Evolutionary conservation across 2,329 filamentous ascomycete species (phyloP).

Genomic region (Fusarium compactum): DNA sequence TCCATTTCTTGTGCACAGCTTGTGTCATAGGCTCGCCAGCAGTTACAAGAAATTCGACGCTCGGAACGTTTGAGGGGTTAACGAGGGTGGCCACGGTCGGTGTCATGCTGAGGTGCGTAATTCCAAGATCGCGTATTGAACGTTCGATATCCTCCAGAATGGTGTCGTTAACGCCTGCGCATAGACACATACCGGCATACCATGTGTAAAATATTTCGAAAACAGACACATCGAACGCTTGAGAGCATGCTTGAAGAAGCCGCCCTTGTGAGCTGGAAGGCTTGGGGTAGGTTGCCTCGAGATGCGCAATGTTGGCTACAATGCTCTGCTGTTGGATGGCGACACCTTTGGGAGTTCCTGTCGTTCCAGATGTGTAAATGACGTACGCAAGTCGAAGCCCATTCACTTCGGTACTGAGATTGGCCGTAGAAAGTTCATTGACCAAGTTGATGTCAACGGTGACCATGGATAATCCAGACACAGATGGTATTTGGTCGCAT

Average conservation of each 20-base stretch:
- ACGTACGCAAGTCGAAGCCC: slow-evolving; percentile 75
- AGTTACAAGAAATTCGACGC: slow-evolving; percentile 80
- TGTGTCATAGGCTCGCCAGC: slow-evolving; percentile 84
- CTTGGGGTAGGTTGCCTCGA: slow-evolving; percentile 75
- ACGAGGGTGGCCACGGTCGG: slow-evolving; percentile 86
- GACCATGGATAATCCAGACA: slow-evolving; percentile 45
- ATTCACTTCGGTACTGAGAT: slow-evolving; percentile 55
- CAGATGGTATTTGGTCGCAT: slow-evolving; percentile 15
- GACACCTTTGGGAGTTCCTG: slow-evolving; percentile 83
- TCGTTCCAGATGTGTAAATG: slow-evolving; percentile 87
- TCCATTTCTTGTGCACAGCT: slow-evolving; percentile 78
- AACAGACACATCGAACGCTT: slow-evolving; percentile 88
- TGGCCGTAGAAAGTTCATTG: slow-evolving; percentile 49
- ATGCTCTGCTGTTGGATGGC: slow-evolving; percentile 82
- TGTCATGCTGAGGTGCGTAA: slow-evolving; percentile 88
- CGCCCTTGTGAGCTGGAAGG: slow-evolving; percentile 58
- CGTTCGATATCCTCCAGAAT: slow-evolving; percentile 79
- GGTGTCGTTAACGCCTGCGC: slow-evolving; percentile 78
- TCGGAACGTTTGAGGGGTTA: slow-evolving; percentile 74
- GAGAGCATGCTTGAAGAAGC: slow-evolving; percentile 85
- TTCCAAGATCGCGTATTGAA: slow-evolving; percentile 70
- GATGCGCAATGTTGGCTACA: slow-evolving; percentile 76
- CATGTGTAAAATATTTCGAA: slow-evolving; percentile 93
- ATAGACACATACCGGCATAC: slow-evolving; percentile 82
- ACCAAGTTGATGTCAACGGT: slow-evolving; percentile 51